Base-by-base conservation (phyloP, 768 basidiomycete species). In the Mycena kentingensis region DNA sequence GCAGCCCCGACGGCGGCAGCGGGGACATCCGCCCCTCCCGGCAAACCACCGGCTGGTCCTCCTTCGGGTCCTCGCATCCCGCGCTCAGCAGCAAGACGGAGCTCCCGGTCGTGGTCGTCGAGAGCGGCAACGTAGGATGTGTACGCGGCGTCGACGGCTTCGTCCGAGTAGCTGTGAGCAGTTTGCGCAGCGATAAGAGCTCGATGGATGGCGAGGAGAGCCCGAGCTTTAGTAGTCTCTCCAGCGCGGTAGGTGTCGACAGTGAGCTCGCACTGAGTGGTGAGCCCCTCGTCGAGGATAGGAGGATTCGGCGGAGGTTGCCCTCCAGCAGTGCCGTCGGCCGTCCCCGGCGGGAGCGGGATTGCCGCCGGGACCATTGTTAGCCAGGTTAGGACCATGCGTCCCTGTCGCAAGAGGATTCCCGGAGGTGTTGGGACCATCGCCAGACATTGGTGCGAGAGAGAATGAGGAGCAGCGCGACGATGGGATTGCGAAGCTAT, bases 61-160 rank as follows among this genome's bases (percentile, higher is more conserved):
- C 12, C 12, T 19, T 10, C 11, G 7, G 11, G 36, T 7, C 18
- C 36, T 10, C 18, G 8, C 8, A 7, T 10, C 7, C 11, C 18
- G 11, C 18, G 36, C 19, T 37, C 12, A 7, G 36, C 45, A 1
- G 45, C 29, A 12, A 10, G 12, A 3, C 28, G 5, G 10, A 41
- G 15, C 31, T 54, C 38, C 4, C 19, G 52, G 12, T 42, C 46
- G 29, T 26, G 26, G 19, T 48, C 46, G 1, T 54, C 52, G 2
- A 54, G 4, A 1, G 52, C 18, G 3, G 8, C 39, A 38, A 47
- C 26, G 22, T 19, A 53, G 6, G 52, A 53, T n/a, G 15, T 34
- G 38, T 46, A 47, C 4, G 52, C 36, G 0, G 37, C 11, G 21
- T 47, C 52, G 45, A 53, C 11, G 8, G 36, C 36, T 12, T 37